A percentile compares a stretch with the other conserved stretches of the same genome.
phyloP scores from a whole-genome alignment of 768 basidiomycete genomes.

The Melanogaster broomeanus region DNA sequence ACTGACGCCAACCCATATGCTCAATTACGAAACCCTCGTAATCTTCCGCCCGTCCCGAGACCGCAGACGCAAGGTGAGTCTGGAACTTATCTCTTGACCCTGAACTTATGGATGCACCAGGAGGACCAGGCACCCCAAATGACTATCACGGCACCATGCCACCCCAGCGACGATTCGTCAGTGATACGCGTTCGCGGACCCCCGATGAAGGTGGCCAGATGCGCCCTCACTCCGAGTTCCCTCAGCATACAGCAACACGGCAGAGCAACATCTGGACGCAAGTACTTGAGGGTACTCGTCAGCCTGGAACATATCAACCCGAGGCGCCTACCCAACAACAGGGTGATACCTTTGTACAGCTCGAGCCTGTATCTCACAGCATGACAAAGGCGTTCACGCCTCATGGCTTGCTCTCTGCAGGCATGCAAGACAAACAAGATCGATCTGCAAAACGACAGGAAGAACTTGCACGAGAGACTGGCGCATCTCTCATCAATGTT shows the following conservation, averaged over 20 bases:
- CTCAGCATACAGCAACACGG: slow-evolving; percentile 49
- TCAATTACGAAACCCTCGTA: slow-evolving; percentile 59
- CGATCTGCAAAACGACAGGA: slow-evolving; percentile 95
- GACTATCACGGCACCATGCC: slow-evolving; percentile 37
- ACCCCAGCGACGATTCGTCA: slow-evolving; percentile 48
- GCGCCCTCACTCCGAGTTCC: slow-evolving; percentile 57
- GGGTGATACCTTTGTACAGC: slow-evolving; percentile 68
- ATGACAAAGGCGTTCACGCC: slow-evolving; percentile 96
- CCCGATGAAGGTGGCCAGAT: slow-evolving; percentile 57
- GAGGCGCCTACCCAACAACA: slow-evolving; percentile 36
- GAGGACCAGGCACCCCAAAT: slow-evolving; percentile 42
- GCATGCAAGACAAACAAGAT: slow-evolving; percentile 93
- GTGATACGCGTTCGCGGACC: slow-evolving; percentile 59
- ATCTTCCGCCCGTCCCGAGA: slow-evolving; percentile 64
- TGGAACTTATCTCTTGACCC: neutral
- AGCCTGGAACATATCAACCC: slow-evolving; percentile 42
- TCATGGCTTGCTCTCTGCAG: slow-evolving; percentile 91
- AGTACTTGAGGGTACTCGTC: slow-evolving; percentile 72
- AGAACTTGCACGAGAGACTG: slow-evolving; percentile 88
- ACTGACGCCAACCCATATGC: slow-evolving; percentile 41
- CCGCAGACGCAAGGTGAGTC: slow-evolving; percentile 46
- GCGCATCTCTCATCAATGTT: slow-evolving; percentile 93
- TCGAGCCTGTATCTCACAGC: slow-evolving; percentile 66
- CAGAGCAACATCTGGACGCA: slow-evolving; percentile 85
- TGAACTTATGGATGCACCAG: slow-evolving; percentile 14